Percentiles rank a stretch among this genome's conserved stretches.
Evolutionary conservation across 2,329 filamentous ascomycete species (phyloP).

Genomic region (Byssochlamys sp.): DNA sequence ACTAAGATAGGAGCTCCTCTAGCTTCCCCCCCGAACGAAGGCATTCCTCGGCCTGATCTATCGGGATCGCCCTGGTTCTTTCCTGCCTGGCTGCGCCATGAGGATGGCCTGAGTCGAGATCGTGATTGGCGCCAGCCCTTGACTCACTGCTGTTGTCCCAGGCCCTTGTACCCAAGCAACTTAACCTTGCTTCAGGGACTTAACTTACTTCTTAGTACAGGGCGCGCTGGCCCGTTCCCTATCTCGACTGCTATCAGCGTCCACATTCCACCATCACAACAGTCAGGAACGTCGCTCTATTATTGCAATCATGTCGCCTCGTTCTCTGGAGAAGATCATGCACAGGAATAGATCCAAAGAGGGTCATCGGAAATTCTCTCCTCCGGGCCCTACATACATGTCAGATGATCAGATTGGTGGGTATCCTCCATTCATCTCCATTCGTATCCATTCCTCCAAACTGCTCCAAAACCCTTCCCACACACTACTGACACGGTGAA

Average conservation of each 20-base stretch:
- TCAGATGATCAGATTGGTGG: constrained; percentile 38
- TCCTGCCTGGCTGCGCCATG: not conserved
- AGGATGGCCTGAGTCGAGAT: not conserved
- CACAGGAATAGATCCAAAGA: constrained; percentile 29
- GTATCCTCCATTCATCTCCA: constrained; percentile 9
- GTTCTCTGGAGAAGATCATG: constrained; percentile 22
- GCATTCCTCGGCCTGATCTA: not conserved
- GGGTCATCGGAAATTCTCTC: constrained; percentile 36
- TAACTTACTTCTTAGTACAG: not conserved
- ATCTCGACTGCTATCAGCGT: not conserved
- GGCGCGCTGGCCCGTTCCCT: not conserved
- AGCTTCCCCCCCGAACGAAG: not conserved
- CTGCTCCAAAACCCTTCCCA: not conserved
- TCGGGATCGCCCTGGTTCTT: not conserved
- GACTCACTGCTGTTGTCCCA: not conserved
- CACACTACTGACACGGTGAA: constrained; percentile 10
- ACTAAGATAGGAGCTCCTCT: not conserved
- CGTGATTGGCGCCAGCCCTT: not conserved
- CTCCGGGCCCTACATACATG: constrained; percentile 39
- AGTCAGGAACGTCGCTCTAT: not conserved
- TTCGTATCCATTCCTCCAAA: constrained; percentile 7
- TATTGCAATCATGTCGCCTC: not conserved
- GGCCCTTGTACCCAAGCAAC: not conserved
- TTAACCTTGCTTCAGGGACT: not conserved
- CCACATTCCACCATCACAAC: not conserved